Percentiles rank a stretch among this genome's conserved stretches.
Evolutionary conservation across 495 filamentous ascomycete genomes (phyloP).

Genomic region (Lasiosphaeris hirsuta): DNA sequence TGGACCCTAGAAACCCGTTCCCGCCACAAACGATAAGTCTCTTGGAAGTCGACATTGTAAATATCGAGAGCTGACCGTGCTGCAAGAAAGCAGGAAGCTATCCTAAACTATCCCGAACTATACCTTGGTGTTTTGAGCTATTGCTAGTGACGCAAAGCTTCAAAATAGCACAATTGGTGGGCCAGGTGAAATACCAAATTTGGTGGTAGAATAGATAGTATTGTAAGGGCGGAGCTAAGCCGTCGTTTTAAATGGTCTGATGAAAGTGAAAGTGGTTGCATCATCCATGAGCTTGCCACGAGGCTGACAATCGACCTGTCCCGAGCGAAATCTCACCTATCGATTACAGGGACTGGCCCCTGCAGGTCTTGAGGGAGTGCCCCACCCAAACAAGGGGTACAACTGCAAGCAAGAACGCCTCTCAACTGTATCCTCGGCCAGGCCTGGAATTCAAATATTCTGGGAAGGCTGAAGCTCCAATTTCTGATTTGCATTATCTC

Average conservation of each 20-base stretch:
- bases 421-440: no score
- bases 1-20: conserved; percentile 89
- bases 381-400: no score
- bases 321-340: conserved; percentile 1
- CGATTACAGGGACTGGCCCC: neutral
- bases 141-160: no score
- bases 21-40: conserved; percentile 86
- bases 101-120: no score
- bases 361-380: no score
- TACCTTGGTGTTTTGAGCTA: no score
- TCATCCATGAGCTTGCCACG: conserved; percentile 4
- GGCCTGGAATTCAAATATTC: neutral
- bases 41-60: conserved; percentile 47
- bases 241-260: no score
- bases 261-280: neutral
- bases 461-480: neutral
- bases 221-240: no score
- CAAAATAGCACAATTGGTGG: no score
- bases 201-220: no score
- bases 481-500: neutral
- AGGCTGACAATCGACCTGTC: conserved; percentile 21
- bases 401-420: no score
- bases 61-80: conserved; percentile 1
- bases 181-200: no score
- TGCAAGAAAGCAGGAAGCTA: conserved; percentile 3